These are phyloP conservation scores for Clohesyomyces aquaticus DNA, from an alignment of 495 filamentous ascomycete genomes.

Conservation along the genomic window DNA sequence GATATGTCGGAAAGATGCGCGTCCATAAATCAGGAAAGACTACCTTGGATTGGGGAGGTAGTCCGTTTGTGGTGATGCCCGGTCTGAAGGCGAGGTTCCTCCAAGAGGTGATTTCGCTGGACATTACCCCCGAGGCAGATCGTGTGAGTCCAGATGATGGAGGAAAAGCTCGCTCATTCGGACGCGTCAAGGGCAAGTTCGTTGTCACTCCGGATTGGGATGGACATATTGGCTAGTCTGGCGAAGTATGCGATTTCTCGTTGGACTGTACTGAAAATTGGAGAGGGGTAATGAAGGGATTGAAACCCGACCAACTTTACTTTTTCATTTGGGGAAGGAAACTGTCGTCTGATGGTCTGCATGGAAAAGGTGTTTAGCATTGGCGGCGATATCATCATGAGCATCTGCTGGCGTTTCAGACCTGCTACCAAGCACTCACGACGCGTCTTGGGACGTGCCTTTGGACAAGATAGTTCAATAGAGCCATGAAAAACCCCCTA, in stretches of 20 bases:
- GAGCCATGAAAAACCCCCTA: background rate
- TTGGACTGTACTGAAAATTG: background rate
- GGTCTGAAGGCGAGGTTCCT: conserved; percentile 39
- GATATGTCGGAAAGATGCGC: conserved; percentile 62
- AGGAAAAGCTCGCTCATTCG: conserved; percentile 59
- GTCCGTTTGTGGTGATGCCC: conserved; percentile 50
- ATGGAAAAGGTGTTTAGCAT: background rate
- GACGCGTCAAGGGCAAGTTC: conserved; percentile 62
- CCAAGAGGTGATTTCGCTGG: conserved; percentile 44
- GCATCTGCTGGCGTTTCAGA: background rate
- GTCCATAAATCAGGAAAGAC: conserved; percentile 63
- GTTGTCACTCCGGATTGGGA: conserved; percentile 58
- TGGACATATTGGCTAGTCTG: conserved; percentile 22
- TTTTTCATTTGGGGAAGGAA: too few relatives aligned
- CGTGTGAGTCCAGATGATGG: conserved; percentile 49
- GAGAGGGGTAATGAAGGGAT: background rate
- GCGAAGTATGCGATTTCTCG: too few relatives aligned
- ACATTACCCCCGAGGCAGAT: conserved; percentile 51
- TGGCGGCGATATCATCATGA: background rate
- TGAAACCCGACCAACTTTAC: too few relatives aligned
- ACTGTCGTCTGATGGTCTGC: too few relatives aligned
- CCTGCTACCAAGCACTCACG: too few relatives aligned
- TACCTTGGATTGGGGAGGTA: conserved; percentile 65
- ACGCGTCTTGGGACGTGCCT: background rate
- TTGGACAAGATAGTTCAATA: background rate